phyloP scores from a whole-genome alignment of 2,329 filamentous ascomycete species.

The Venturia nashicola region DNA sequence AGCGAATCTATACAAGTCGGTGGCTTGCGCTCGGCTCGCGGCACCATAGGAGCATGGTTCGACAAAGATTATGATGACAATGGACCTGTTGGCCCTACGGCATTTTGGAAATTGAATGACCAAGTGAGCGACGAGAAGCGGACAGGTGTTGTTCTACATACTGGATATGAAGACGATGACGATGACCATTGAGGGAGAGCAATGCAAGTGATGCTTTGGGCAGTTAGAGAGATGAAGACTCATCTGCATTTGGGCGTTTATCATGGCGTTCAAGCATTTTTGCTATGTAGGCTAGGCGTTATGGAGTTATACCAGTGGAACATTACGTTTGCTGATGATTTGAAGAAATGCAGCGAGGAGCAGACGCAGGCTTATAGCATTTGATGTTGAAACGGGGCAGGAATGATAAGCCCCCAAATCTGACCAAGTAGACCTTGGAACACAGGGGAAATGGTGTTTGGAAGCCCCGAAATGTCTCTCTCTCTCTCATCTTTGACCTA shows the following conservation, averaged over 20 bases:
- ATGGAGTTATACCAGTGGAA: too few species aligned
- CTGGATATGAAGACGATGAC: neutral
- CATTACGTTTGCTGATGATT: neutral
- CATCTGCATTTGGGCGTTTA: neutral
- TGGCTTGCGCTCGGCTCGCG: constrained; percentile 50
- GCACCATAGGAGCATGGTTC: constrained; percentile 67
- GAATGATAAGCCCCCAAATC: neutral
- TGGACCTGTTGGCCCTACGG: constrained; percentile 62
- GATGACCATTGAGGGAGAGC: neutral
- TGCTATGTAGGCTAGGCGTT: neutral
- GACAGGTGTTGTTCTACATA: neutral
- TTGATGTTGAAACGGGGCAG: neutral
- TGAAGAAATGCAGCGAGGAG: neutral
- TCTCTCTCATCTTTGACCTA: too few species aligned
- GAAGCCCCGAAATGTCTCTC: too few species aligned
- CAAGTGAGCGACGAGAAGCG: constrained; percentile 12
- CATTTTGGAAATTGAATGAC: constrained; percentile 64
- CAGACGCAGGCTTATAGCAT: neutral
- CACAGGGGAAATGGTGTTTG: too few species aligned
- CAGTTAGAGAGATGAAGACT: neutral
- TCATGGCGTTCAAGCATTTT: neutral
- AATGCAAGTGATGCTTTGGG: neutral
- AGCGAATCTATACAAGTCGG: constrained; percentile 67
- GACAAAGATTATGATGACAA: constrained; percentile 57
- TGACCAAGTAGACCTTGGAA: too few species aligned